Conservation (phyloP, 352 stramenopile genomes). For the Phytophthora pinifolia region DNA sequence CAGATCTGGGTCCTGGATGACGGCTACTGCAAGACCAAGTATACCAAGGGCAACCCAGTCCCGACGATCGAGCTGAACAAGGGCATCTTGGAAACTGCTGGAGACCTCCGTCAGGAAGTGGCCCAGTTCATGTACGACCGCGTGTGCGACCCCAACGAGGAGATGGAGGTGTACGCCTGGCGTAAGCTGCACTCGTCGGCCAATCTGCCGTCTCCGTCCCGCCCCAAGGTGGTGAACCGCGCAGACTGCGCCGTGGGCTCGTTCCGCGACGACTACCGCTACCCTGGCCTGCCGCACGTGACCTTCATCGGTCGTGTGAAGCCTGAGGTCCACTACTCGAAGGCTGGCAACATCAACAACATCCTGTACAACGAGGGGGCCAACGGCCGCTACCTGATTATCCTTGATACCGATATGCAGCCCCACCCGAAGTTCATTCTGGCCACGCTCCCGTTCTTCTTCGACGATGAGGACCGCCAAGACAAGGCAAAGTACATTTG, state of each 20-base stretch:
- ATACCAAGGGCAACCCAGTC: conserved; percentile 68
- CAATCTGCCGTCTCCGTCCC: conserved; percentile 67
- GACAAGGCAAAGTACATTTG: conserved; percentile 82
- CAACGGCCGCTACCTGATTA: conserved; percentile 77
- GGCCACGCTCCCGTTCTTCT: conserved; percentile 79
- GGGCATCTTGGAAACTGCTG: conserved; percentile 73
- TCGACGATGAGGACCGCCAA: conserved; percentile 69
- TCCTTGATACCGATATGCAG: conserved; percentile 87
- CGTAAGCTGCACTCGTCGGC: conserved; percentile 83
- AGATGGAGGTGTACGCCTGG: conserved; percentile 85
- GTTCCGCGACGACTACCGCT: conserved; percentile 85
- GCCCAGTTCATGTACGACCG: conserved; percentile 88
- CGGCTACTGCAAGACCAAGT: conserved; percentile 86
- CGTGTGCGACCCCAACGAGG: conserved; percentile 80
- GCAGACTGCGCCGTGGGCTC: conserved; percentile 69
- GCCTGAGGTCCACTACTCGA: conserved; percentile 80
- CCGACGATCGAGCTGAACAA: conserved; percentile 82
- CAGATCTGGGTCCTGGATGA: conserved; percentile 87
- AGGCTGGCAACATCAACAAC: conserved; percentile 91
- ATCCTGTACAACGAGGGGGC: conserved; percentile 82
- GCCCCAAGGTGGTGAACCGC: conserved; percentile 68
- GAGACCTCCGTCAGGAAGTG: conserved; percentile 77
- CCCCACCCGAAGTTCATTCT: conserved; percentile 78
- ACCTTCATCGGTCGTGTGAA: conserved; percentile 81
- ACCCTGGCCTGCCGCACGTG: conserved; percentile 74